Evolutionary conservation across 495 filamentous ascomycete species (phyloP).

Genomic region (Apiosordaria backusii): DNA sequence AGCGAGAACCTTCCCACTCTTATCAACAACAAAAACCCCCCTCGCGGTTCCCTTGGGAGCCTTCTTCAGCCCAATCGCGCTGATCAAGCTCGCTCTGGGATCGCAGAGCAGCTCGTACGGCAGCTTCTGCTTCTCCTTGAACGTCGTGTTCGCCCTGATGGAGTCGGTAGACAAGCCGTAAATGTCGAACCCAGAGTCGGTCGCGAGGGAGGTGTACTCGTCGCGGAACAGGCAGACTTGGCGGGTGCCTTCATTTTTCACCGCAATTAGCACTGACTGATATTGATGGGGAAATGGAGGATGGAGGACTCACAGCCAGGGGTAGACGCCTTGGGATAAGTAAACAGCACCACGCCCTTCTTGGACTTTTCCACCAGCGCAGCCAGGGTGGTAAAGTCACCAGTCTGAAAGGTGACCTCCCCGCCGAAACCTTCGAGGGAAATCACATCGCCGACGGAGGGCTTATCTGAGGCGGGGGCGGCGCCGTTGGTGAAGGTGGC

Average conservation of each 20-base stretch:
- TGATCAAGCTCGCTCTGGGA: slow-evolving; percentile 63
- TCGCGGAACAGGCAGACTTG: slow-evolving; percentile 95
- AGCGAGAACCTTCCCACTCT: slow-evolving; percentile 63
- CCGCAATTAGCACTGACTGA: background rate
- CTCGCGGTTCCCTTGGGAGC: slow-evolving; percentile 68
- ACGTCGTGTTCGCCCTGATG: slow-evolving; percentile 84
- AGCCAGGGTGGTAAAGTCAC: slow-evolving; percentile 69
- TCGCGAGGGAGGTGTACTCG: slow-evolving; percentile 69
- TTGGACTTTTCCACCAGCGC: slow-evolving; percentile 77
- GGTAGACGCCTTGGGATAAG: slow-evolving; percentile 92
- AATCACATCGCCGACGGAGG: slow-evolving; percentile 51
- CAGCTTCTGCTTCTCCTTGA: slow-evolving; percentile 84
- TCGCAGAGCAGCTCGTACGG: slow-evolving; percentile 89
- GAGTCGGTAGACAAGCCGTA: slow-evolving; percentile 86
- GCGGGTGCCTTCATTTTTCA: slow-evolving; percentile 58
- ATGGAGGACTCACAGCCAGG: slow-evolving; percentile 76
- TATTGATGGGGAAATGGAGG: background rate
- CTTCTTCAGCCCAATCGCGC: slow-evolving; percentile 74
- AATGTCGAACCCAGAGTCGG: slow-evolving; percentile 68
- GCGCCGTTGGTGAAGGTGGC: slow-evolving; percentile 40
- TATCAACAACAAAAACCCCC: slow-evolving; percentile 85
- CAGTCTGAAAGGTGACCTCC: slow-evolving; percentile 80
- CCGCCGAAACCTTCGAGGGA: slow-evolving; percentile 72
- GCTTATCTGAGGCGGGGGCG: slow-evolving; percentile 20
- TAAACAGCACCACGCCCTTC: slow-evolving; percentile 85